Evolutionary conservation across 2,329 filamentous ascomycete genomes (phyloP).

Genomic region (Penicillium glabrum): DNA sequence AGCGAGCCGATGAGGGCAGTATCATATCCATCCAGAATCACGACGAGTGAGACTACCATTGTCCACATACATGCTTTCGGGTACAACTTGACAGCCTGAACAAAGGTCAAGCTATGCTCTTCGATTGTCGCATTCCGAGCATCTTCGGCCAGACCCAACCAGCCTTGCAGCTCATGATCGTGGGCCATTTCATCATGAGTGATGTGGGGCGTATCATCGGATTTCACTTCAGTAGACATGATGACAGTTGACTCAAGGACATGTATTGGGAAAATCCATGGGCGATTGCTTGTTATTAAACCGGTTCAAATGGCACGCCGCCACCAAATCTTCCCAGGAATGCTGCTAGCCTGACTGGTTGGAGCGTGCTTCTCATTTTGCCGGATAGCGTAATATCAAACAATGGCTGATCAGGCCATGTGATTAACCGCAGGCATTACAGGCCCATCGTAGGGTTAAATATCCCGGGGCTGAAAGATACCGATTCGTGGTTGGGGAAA

Average conservation of each 20-base stretch:
- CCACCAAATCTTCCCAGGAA: neutral
- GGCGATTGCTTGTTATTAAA: neutral
- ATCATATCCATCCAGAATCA: slow-evolving; percentile 10
- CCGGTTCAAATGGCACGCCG: neutral
- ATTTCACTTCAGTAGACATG: neutral
- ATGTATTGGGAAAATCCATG: neutral
- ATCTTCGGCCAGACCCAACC: slow-evolving; percentile 6
- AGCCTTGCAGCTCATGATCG: neutral
- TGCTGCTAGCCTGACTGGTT: neutral
- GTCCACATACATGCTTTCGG: slow-evolving; percentile 9
- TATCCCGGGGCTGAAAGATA: neutral
- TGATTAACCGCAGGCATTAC: neutral
- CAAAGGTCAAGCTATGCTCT: slow-evolving; percentile 6
- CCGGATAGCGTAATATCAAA: neutral
- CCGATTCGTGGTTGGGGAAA: neutral
- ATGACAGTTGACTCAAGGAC: neutral
- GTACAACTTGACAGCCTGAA: slow-evolving; percentile 2
- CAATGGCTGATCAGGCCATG: neutral
- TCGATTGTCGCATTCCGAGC: slow-evolving; percentile 4
- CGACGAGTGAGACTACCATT: slow-evolving; percentile 6
- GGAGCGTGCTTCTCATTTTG: neutral
- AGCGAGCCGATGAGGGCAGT: slow-evolving; percentile 5
- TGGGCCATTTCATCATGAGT: neutral
- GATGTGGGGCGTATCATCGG: neutral
- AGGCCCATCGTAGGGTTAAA: neutral